Evolutionary conservation across 345 rosid species (phyloP).

Genomic region (Brassica juncea): DNA sequence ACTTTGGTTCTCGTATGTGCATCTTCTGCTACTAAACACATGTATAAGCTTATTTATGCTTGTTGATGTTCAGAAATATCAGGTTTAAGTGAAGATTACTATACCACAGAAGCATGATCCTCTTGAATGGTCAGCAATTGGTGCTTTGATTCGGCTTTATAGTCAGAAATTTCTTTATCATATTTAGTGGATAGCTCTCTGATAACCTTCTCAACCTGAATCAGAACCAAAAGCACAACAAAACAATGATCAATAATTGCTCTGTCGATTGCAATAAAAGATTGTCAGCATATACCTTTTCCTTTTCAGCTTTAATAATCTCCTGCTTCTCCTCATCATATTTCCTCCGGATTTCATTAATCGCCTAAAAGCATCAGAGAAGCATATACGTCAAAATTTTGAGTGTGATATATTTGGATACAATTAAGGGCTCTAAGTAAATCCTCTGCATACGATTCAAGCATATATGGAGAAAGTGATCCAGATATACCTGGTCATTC

Average conservation of each 20-base stretch:
- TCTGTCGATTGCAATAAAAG: conserved; percentile 3
- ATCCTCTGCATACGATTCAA: conserved; percentile 11
- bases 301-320: conserved; percentile 59
- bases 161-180: conserved; percentile 54
- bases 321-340: conserved; percentile 80
- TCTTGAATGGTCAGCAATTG: conserved; percentile 52
- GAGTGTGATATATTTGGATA: background rate
- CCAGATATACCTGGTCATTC: conserved; percentile 73
- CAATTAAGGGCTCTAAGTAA: background rate
- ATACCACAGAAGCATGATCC: conserved; percentile 75
- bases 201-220: conserved; percentile 58
- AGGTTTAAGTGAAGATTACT: conserved; percentile 3
- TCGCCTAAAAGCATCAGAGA: conserved; percentile 58
- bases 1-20: background rate
- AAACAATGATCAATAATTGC: conserved; percentile 16
- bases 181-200: conserved; percentile 57
- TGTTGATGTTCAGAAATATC: conserved; percentile 29
- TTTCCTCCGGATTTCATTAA: conserved; percentile 79
- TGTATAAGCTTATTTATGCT: conserved; percentile 49
- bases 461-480: conserved; percentile 26
- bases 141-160: conserved; percentile 60
- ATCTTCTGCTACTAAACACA: conserved; percentile 9
- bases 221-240: conserved; percentile 26
- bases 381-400: conserved; percentile 20
- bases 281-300: conserved; percentile 63